These are phyloP conservation scores for Phytopythium kandeliae DNA, from an alignment of 352 stramenopile species.

Conservation along the genomic window DNA sequence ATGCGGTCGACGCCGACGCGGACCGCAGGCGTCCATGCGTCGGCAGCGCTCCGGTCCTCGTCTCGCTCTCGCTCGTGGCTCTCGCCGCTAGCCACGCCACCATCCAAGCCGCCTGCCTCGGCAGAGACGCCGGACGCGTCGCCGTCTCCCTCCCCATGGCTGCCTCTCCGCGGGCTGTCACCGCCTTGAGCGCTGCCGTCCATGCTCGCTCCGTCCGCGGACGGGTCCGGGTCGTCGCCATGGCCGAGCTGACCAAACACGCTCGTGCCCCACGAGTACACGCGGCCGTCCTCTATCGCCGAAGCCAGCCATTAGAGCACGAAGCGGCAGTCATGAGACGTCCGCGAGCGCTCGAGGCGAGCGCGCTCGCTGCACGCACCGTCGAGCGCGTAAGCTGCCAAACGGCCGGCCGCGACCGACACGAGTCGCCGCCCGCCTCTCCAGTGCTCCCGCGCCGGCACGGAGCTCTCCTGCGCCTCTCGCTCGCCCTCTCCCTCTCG, in stretches of 20 bases:
- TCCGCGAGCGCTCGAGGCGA: too few species aligned
- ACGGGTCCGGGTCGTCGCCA: constrained; percentile 1
- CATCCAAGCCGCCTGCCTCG: too few species aligned
- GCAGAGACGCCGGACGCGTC: too few species aligned
- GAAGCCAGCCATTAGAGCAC: too few species aligned
- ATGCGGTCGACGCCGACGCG: constrained; percentile 17
- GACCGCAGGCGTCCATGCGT: not conserved
- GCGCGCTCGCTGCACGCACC: constrained; percentile 12
- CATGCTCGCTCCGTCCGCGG: constrained; percentile 6
- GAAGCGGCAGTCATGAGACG: too few species aligned
- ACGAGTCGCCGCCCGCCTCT: constrained; percentile 15
- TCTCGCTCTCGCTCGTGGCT: not conserved
- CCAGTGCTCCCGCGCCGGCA: not conserved
- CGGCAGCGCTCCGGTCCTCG: constrained; percentile 11
- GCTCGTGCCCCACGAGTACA: constrained; percentile 57
- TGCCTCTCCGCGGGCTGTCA: not conserved
- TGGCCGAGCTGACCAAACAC: constrained; percentile 56
- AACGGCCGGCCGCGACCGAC: constrained; percentile 35
- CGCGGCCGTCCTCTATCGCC: constrained; percentile 26
- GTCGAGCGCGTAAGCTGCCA: constrained; percentile 55
- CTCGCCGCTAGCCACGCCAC: too few species aligned
- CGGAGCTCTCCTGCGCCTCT: not conserved
- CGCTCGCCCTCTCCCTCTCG: not conserved
- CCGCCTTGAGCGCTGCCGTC: not conserved
- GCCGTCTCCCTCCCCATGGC: too few species aligned